phyloP scores from a whole-genome alignment of 2,329 filamentous ascomycete genomes.

The Rhynchosporium secalis region DNA sequence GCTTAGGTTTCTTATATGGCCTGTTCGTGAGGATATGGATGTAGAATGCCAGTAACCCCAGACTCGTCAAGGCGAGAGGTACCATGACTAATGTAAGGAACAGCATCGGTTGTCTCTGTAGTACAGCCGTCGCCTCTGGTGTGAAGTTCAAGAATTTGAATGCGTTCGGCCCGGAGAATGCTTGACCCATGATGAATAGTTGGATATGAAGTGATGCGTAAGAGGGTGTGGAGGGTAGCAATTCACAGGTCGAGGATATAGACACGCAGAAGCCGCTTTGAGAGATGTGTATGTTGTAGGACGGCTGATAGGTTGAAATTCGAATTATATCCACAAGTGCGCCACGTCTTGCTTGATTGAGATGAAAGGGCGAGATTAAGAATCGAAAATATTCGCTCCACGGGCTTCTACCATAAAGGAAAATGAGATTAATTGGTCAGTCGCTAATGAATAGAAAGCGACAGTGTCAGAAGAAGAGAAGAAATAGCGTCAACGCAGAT shows the following conservation, averaged over 20 bases:
- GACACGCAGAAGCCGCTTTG: not conserved
- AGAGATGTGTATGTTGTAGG: not conserved
- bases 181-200: conserved; percentile 33
- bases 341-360: not conserved
- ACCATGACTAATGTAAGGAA: conserved; percentile 34
- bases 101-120: conserved; percentile 34
- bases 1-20: conserved; percentile 38
- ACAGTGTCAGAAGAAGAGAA: conserved; percentile 4
- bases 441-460: conserved; percentile 4
- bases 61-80: conserved; percentile 21
- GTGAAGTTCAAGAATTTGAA: conserved; percentile 41
- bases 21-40: conserved; percentile 38
- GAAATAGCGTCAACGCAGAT: not conserved
- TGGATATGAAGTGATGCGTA: not conserved
- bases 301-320: not conserved
- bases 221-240: not conserved
- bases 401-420: conserved; percentile 6
- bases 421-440: not conserved
- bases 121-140: conserved; percentile 37
- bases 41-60: conserved; percentile 32
- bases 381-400: conserved; percentile 22
- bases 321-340: conserved; percentile 3
- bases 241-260: not conserved
- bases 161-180: conserved; percentile 39
- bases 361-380: not conserved